Percentiles rank a stretch among this genome's conserved stretches.
These are phyloP conservation scores for Xerocomus minutiporus DNA, from an alignment of 1,284 basidiomycete species.

Conservation along the genomic window DNA sequence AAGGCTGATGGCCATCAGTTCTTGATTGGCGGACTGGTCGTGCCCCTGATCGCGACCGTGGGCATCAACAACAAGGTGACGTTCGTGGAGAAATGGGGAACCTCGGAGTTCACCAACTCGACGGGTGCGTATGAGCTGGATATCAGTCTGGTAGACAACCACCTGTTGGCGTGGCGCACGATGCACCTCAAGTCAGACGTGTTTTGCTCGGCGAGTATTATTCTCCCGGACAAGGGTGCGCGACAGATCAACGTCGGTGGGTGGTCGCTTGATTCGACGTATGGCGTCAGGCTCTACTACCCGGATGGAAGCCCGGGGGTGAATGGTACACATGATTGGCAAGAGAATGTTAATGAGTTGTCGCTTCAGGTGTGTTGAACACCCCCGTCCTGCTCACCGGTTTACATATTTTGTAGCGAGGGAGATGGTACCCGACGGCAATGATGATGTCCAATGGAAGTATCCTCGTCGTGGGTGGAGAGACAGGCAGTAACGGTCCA, in stretches of 20 bases:
- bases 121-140: slow-evolving; percentile 78
- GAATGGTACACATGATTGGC: slow-evolving; percentile 53
- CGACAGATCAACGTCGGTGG: slow-evolving; percentile 70
- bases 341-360: slow-evolving; percentile 44
- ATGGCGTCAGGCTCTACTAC: slow-evolving; percentile 57
- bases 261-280: slow-evolving; percentile 59
- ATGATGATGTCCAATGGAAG: slow-evolving; percentile 65
- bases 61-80: slow-evolving; percentile 75
- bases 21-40: slow-evolving; percentile 57
- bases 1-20: slow-evolving; percentile 38
- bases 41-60: slow-evolving; percentile 67
- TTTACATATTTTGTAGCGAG: slow-evolving; percentile 39
- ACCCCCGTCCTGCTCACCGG: no score
- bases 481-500: slow-evolving; percentile 60
- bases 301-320: slow-evolving; percentile 47
- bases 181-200: slow-evolving; percentile 56
- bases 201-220: background rate
- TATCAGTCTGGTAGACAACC: slow-evolving; percentile 50
- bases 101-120: slow-evolving; percentile 53
- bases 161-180: slow-evolving; percentile 57
- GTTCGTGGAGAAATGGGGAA: slow-evolving; percentile 62
- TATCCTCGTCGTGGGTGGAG: slow-evolving; percentile 69
- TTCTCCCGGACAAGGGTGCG: slow-evolving; percentile 63
- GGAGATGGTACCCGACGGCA: slow-evolving; percentile 72
- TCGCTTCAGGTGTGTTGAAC: slow-evolving; percentile 39